Base-by-base conservation (phyloP, 495 filamentous ascomycete species). In the Annulohypoxylon stygium region DNA sequence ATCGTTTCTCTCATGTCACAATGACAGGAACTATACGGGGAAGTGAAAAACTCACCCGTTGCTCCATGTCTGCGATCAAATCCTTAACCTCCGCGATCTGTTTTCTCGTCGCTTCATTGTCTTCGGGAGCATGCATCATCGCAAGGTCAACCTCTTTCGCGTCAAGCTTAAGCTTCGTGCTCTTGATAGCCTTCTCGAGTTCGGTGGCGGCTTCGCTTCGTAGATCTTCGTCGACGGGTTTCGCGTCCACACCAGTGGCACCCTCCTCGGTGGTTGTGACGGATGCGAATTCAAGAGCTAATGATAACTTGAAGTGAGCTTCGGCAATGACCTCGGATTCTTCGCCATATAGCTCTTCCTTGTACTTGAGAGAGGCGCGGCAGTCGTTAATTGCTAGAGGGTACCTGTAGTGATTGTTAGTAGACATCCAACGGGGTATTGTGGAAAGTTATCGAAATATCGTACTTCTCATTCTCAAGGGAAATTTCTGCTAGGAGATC, bases 401-500 rank as follows among this genome's bases (percentile, higher is more conserved):
- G 71, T 97, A 98, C 65, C 91, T 90, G 48, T 39, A 18, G 14
- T 1, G 20, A 71, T 30, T 67, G 73, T 77, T 69, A 80, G 70
- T 20, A 61, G 48, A 41, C 57, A 50, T 61, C 41, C 43, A 34
- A 67, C 12, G 16, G 57, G 63, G 20, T 36, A 62, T n/a, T 25
- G 37, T 26, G 41, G 43, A 6, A 14, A 54, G 26, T 37, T 26
- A 5, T 10, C 1, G 47, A 69, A 20, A 53, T 23, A 34, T 61
- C 76, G 61, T 81, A 90, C 84, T 85, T 86, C 79, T 98, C 97
- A 70, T 94, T 97, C 81, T 99, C 96, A 14, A 98, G 85, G 11
- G 93, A 97, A 64, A 99, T 97, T 79, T 97, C 95, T 8, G 93
- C 93, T 69, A 97, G 90, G 34, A 97, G 88, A 78, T 97, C 94